Evolutionary conservation across 805 yeast genomes (phyloP).

Genomic region (Metschnikowia borealis): DNA sequence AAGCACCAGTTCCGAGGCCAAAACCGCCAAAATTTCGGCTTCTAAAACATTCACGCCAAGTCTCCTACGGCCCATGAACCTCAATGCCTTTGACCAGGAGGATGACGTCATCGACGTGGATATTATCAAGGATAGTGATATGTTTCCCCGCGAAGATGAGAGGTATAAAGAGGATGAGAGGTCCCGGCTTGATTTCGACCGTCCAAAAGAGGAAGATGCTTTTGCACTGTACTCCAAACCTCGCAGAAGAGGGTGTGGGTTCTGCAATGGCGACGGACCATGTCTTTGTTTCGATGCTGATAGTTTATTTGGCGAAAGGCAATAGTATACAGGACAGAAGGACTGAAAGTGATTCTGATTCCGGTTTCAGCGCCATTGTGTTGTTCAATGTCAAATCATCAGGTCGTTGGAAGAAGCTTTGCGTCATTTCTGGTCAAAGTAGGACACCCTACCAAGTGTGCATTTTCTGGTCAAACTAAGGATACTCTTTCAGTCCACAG

Average conservation of each 20-base stretch:
- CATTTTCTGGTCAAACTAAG: no score
- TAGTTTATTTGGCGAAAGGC: constrained; percentile 12
- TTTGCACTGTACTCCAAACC: background rate
- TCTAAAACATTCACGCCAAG: constrained; percentile 13
- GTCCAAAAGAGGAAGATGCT: constrained; percentile 4
- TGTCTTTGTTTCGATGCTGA: constrained; percentile 43
- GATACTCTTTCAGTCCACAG: no score
- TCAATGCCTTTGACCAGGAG: constrained; percentile 15
- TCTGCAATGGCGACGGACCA: constrained; percentile 37
- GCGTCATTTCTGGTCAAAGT: no score
- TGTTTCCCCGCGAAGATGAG: constrained; percentile 7
- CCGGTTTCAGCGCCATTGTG: no score
- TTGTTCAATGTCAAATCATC: no score
- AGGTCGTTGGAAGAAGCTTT: no score
- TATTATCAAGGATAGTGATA: constrained; percentile 15
- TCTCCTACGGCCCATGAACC: constrained; percentile 17
- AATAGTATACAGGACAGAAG: no score
- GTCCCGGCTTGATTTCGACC: background rate
- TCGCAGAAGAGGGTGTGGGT: constrained; percentile 27
- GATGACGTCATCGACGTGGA: constrained; percentile 17
- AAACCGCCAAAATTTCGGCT: background rate
- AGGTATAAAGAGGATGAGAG: no score
- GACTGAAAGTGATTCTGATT: no score
- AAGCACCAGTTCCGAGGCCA: background rate
- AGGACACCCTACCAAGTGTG: no score